These are phyloP conservation scores for Umbellularia californica DNA, from an alignment of 164 flowering plant species.

Conservation along the genomic window DNA sequence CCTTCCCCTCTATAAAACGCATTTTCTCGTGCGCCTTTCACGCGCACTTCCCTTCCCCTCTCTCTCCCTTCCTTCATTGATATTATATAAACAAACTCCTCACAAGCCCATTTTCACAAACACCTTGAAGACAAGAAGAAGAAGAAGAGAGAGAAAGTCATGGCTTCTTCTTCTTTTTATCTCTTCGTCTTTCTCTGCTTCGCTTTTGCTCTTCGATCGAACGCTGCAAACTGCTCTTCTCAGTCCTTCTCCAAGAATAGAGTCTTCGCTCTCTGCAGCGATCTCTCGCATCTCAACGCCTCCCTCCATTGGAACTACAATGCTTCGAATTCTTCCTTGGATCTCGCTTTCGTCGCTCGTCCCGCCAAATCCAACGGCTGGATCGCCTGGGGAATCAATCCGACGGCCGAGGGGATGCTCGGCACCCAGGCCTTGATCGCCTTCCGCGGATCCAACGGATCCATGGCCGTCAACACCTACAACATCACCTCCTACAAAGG, in stretches of 20 bases:
- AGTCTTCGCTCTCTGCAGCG: conserved; percentile 20
- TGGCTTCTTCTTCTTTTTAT: not conserved
- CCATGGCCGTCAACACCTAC: not conserved
- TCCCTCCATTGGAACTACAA: conserved; percentile 29
- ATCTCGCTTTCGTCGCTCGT: conserved; percentile 25
- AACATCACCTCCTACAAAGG: not conserved
- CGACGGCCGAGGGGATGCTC: conserved; percentile 26
- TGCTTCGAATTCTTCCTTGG: conserved; percentile 15
- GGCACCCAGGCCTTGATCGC: conserved; percentile 30
- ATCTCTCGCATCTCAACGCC: conserved; percentile 22
- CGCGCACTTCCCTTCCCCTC: not conserved
- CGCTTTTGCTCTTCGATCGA: not conserved
- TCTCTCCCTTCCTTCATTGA: not conserved
- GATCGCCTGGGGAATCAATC: conserved; percentile 38
- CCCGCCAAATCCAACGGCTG: conserved; percentile 24
- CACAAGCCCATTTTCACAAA: too few relatives aligned
- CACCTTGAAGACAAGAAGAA: too few relatives aligned
- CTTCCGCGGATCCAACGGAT: conserved; percentile 3
- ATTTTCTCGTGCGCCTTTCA: too few relatives aligned
- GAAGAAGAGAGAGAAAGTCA: too few relatives aligned
- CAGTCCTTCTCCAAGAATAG: conserved; percentile 17
- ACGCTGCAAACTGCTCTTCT: conserved; percentile 15
- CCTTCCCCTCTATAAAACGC: not conserved
- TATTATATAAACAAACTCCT: not conserved
- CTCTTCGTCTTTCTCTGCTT: not conserved